Evolutionary conservation across 768 basidiomycete species (phyloP).

Genomic region (Phlebiopsis flavidoalba): DNA sequence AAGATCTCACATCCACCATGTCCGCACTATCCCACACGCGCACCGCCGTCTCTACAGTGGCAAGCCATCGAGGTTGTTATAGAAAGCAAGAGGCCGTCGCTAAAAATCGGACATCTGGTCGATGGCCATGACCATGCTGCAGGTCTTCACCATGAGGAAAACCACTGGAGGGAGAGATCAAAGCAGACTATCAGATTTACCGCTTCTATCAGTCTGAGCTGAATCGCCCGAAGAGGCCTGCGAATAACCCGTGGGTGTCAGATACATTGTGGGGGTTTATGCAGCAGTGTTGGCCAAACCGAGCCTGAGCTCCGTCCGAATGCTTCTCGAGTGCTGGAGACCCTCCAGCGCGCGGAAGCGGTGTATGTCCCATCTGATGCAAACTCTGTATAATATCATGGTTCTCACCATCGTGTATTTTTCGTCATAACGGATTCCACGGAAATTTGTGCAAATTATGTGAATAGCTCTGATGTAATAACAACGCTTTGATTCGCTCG

Average conservation of each 20-base stretch:
- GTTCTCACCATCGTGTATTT: neutral
- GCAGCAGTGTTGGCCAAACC: neutral
- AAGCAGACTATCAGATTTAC: neutral
- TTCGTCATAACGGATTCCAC: neutral
- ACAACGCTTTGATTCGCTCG: no score
- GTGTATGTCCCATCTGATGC: neutral
- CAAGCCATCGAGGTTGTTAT: neutral
- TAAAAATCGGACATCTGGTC: neutral
- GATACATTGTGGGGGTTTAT: neutral
- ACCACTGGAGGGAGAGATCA: neutral
- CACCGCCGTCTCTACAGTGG: neutral
- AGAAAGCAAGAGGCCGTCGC: neutral
- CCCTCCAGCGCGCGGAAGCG: neutral
- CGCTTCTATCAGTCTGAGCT: neutral
- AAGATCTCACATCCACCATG: neutral
- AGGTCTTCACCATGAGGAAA: neutral
- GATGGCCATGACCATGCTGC: neutral
- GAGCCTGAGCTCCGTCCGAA: neutral
- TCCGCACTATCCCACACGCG: neutral
- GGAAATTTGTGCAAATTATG: neutral
- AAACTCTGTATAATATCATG: neutral
- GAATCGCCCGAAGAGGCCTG: neutral
- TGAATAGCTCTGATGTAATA: no score
- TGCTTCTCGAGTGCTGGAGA: neutral
- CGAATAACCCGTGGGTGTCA: neutral